These are phyloP conservation scores for Cyberlindnera galapagoensis DNA, from an alignment of 805 yeast species.

Conservation along the genomic window DNA sequence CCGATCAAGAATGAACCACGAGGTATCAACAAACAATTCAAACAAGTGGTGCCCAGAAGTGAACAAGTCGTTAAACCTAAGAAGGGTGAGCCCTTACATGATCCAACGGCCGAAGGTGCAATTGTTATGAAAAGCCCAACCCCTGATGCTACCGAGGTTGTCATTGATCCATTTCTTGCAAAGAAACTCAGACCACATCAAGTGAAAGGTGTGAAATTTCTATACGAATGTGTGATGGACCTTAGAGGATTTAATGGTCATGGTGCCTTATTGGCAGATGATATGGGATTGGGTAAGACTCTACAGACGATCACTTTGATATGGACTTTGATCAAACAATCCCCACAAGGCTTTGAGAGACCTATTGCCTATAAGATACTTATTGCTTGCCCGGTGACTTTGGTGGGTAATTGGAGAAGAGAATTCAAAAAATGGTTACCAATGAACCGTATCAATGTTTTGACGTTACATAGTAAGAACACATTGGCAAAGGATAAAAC, in stretches of 20 bases:
- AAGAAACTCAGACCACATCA: constrained; percentile 75
- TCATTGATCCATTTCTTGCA: constrained; percentile 54
- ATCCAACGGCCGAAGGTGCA: constrained; percentile 30
- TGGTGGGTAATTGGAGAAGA: constrained; percentile 78
- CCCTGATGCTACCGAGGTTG: constrained; percentile 34
- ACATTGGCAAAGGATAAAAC: constrained; percentile 42
- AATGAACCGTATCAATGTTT: constrained; percentile 46
- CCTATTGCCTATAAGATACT: constrained; percentile 51
- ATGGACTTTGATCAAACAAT: constrained; percentile 71
- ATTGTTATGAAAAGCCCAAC: constrained; percentile 34
- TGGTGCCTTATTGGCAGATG: constrained; percentile 91
- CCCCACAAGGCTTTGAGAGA: constrained; percentile 36
- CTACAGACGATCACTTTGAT: constrained; percentile 76
- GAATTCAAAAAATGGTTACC: constrained; percentile 89
- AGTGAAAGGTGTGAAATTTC: constrained; percentile 71
- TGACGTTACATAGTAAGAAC: constrained; percentile 47
- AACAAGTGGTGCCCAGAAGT: constrained; percentile 18
- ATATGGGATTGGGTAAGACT: constrained; percentile 95
- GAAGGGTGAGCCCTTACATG: constrained; percentile 32
- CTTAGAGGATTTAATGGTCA: constrained; percentile 38
- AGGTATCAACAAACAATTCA: constrained; percentile 19
- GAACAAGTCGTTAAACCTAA: constrained; percentile 10
- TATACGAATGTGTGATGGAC: constrained; percentile 82
- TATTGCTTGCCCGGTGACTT: constrained; percentile 87
- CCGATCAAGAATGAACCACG: constrained; percentile 10